Percentiles rank a stretch among this genome's conserved stretches.
Evolutionary conservation across 768 basidiomycete genomes (phyloP).

Genomic region (Pilatotrama ljubarskyi): DNA sequence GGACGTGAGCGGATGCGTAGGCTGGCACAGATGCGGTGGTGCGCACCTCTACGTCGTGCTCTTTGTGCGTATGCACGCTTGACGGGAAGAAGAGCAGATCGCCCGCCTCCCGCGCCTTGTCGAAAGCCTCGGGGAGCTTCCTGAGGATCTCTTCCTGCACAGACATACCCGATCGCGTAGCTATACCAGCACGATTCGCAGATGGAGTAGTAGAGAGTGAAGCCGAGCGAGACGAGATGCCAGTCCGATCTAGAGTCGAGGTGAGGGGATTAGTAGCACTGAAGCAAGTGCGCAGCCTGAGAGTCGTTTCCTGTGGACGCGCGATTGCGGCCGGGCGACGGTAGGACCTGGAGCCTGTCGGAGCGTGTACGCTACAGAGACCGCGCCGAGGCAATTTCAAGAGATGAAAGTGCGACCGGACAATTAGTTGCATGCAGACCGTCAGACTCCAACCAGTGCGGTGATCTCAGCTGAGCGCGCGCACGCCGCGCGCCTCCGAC

Average conservation of each 20-base stretch:
- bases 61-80: constrained; percentile 56
- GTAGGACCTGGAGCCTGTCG: neutral
- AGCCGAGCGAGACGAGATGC: neutral
- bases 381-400: neutral
- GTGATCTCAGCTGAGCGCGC: neutral
- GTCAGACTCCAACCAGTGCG: neutral
- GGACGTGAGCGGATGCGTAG: neutral
- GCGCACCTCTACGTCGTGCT: constrained; percentile 64
- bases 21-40: neutral
- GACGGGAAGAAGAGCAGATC: constrained; percentile 83
- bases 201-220: neutral
- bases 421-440: neutral
- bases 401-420: neutral
- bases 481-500: neutral
- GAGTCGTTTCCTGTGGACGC: neutral
- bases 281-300: constrained; percentile 7
- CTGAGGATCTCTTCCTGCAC: constrained; percentile 49
- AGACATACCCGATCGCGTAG: constrained; percentile 3
- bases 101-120: constrained; percentile 58
- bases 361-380: neutral
- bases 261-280: no score
- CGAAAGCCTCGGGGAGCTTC: constrained; percentile 53
- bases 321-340: neutral
- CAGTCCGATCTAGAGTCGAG: neutral
- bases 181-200: neutral